Conservation (phyloP, 768 basidiomycete genomes). For the Tulasnella sp. region DNA sequence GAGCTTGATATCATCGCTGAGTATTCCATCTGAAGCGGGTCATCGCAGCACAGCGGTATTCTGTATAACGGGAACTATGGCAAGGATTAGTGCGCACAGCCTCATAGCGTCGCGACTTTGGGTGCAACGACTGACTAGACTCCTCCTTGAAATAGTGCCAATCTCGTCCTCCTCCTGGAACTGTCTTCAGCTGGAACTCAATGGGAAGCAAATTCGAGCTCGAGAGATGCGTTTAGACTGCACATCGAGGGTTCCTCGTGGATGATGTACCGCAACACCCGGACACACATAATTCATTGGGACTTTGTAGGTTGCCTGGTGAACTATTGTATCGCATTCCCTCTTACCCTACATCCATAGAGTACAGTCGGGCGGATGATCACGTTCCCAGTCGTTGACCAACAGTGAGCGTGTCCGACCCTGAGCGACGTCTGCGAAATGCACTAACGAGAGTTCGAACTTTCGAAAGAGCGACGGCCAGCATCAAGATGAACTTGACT, state of each 20-base stretch:
- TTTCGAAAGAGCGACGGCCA: slow-evolving; percentile 43
- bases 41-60: slow-evolving; percentile 48
- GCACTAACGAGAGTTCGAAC: slow-evolving; percentile 13
- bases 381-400: slow-evolving; percentile 49
- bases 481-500: slow-evolving; percentile 52
- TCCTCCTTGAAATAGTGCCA: slow-evolving; percentile 37
- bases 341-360: slow-evolving; percentile 30
- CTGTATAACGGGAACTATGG: slow-evolving; percentile 66
- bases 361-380: slow-evolving; percentile 60
- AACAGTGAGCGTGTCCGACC: slow-evolving; percentile 32
- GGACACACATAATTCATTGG: slow-evolving; percentile 57
- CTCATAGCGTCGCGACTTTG: not conserved
- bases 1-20: not conserved
- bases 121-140: not conserved
- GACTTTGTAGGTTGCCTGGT: slow-evolving; percentile 48
- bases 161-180: slow-evolving; percentile 58
- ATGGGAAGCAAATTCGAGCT: slow-evolving; percentile 41
- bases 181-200: slow-evolving; percentile 51
- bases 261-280: slow-evolving; percentile 59
- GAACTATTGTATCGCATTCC: not conserved
- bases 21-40: not conserved
- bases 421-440: slow-evolving; percentile 7
- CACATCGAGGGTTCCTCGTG: slow-evolving; percentile 54
- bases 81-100: slow-evolving; percentile 37
- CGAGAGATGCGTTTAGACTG: slow-evolving; percentile 43